Percentiles rank a stretch among this genome's conserved stretches.
These are phyloP conservation scores for Eustoma russellianum DNA, from an alignment of 257 asterid species.

Conservation along the genomic window DNA sequence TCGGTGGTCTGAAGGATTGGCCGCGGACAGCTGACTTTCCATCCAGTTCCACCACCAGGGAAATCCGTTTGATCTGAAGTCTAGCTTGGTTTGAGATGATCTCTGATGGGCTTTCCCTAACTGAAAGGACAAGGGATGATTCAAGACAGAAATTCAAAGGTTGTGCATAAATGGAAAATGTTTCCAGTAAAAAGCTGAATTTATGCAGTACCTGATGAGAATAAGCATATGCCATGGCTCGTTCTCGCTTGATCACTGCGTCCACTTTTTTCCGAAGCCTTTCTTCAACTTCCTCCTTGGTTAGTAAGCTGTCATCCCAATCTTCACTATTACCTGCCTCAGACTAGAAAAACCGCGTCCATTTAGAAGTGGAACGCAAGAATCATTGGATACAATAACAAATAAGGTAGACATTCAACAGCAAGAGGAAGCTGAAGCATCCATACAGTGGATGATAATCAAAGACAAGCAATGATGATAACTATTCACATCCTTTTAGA, in stretches of 20 bases:
- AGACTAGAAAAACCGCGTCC: constrained; percentile 44
- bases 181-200: too few species aligned
- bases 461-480: too few species aligned
- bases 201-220: constrained; percentile 56
- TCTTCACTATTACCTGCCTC: constrained; percentile 51
- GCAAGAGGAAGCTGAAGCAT: too few species aligned
- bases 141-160: neutral
- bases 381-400: too few species aligned
- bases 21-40: constrained; percentile 55
- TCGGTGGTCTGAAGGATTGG: constrained; percentile 30
- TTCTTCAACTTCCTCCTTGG: constrained; percentile 72
- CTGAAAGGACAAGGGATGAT: constrained; percentile 24
- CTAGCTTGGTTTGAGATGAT: constrained; percentile 31
- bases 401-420: too few species aligned
- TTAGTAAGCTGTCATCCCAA: constrained; percentile 82
- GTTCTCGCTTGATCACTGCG: constrained; percentile 83
- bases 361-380: too few species aligned
- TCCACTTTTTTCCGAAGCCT: constrained; percentile 63
- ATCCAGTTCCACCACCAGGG: constrained; percentile 99
- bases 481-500: too few species aligned
- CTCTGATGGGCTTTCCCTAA: constrained; percentile 53
- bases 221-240: constrained; percentile 92
- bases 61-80: constrained; percentile 44
- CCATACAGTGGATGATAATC: too few species aligned
- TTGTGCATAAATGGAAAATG: too few species aligned